A percentile compares a stretch with the other conserved stretches of the same genome.
phyloP scores from a whole-genome alignment of 768 basidiomycete species.

The Phlegmacium glaucopus region DNA sequence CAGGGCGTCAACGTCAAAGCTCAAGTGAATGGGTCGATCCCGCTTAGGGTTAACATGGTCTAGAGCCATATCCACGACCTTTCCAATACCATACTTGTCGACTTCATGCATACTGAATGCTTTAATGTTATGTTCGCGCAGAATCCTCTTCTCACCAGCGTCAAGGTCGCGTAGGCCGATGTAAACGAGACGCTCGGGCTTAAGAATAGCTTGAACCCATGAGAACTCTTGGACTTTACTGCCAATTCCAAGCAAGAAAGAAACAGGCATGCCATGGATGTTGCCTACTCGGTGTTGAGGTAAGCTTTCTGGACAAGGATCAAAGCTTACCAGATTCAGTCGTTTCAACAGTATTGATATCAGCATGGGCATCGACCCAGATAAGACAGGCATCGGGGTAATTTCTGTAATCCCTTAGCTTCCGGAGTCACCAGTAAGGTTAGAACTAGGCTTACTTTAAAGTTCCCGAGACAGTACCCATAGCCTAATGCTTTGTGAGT shows the following conservation, averaged over 20 bases:
- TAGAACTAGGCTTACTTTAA: conserved; percentile 48
- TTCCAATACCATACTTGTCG: conserved; percentile 88
- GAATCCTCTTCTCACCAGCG: conserved; percentile 79
- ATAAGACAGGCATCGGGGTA: conserved; percentile 84
- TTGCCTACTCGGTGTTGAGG: conserved; percentile 53
- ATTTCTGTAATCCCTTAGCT: conserved; percentile 35
- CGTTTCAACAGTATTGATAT: conserved; percentile 88
- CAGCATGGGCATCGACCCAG: conserved; percentile 97
- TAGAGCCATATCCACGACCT: conserved; percentile 94
- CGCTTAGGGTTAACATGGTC: conserved; percentile 88
- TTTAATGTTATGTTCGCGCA: conserved; percentile 78
- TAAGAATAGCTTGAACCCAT: conserved; percentile 62
- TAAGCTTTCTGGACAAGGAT: conserved; percentile 6
- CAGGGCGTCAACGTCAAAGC: conserved; percentile 94
- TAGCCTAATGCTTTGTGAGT: conserved; percentile 40
- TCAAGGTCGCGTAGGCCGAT: conserved; percentile 96
- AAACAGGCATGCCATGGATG: conserved; percentile 97
- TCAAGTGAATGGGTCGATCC: conserved; percentile 86
- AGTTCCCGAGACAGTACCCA: conserved; percentile 94
- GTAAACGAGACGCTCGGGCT: conserved; percentile 82
- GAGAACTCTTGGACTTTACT: conserved; percentile 38
- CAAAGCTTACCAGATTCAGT: conserved; percentile 62
- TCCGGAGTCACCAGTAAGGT: not conserved
- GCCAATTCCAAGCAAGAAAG: conserved; percentile 77
- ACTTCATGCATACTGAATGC: conserved; percentile 93